Evolutionary conservation across 352 stramenopile species (phyloP), one percentile per base, ranked within the genome.

Genomic region (Pythium aquatile): DNA sequence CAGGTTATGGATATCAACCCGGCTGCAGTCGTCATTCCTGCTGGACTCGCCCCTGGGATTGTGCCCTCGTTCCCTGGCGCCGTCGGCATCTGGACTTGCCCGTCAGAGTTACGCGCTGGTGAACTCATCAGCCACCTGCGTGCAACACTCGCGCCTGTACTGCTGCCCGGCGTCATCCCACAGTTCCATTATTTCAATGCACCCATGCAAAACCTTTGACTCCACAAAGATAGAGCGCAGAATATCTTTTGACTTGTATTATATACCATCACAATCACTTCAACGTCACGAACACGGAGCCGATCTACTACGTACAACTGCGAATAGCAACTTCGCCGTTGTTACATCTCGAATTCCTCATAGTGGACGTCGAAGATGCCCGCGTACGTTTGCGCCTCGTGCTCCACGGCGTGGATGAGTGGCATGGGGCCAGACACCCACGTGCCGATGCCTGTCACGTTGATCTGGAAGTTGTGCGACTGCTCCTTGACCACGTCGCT

Each of bases 271-370:
- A 9, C 32, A 35, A 35, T 1, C 32, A 35, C 32, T 35, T 5
- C 32, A 9, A 35, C 32, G 32, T 35, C 32, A 35, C 32, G 32
- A 9, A 35, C 32, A 35, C 8, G 32, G 32, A 35, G 32, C 8
- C 32, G 32, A 35, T 35, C 32, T 35, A 35, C 32, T 9, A 35
- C 32, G 32, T 35, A 35, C 32, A 35, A 35, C 32, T 35, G 32
- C 32, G 32, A 35, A 35, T 35, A 35, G 32, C 32, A 9, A 35
- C 32, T 35, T 35, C 32, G 8, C 32, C 32, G 8, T 42, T n/a
- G 74, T 73, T 95, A 95, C 83, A 95, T 89, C 65, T 95, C 83
- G 78, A 95, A 95, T 71, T 91, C 79, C 65, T 95, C 86, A 71
- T 81, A 93, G 75, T 95, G 86, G 39, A 95, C 85, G 76, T 95